These are phyloP conservation scores for Xylaria polymorpha DNA, from an alignment of 2,329 filamentous ascomycete genomes.

Conservation along the genomic window DNA sequence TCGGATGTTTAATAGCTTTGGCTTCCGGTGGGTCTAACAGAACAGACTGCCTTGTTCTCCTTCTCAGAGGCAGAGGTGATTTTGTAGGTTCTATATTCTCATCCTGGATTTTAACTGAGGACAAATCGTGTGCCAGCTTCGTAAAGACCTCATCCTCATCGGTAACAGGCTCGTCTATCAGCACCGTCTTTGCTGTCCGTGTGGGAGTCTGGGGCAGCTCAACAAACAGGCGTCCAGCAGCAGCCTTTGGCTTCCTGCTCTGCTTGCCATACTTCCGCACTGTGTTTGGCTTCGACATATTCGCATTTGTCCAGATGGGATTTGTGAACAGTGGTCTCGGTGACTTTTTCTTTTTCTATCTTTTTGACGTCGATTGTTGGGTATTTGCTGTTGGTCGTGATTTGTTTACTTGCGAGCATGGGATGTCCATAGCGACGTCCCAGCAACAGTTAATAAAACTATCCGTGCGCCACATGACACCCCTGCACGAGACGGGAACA, in stretches of 20 bases:
- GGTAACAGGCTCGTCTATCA: slow-evolving; percentile 35
- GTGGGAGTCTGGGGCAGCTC: slow-evolving; percentile 64
- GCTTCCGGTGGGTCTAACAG: slow-evolving; percentile 33
- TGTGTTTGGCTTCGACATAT: slow-evolving; percentile 59
- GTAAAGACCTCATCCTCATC: slow-evolving; percentile 45
- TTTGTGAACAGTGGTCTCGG: slow-evolving; percentile 11
- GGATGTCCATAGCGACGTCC: neutral
- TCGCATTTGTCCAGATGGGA: slow-evolving; percentile 33
- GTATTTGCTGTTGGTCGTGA: neutral
- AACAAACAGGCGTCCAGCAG: slow-evolving; percentile 62
- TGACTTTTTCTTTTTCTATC: neutral
- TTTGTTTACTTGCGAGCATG: slow-evolving; percentile 43
- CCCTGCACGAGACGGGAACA: neutral
- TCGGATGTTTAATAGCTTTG: slow-evolving; percentile 31
- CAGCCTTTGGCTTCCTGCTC: slow-evolving; percentile 58
- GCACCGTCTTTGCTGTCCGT: slow-evolving; percentile 44
- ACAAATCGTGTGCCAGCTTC: slow-evolving; percentile 51
- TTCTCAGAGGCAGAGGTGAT: slow-evolving; percentile 37
- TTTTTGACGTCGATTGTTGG: slow-evolving; percentile 5
- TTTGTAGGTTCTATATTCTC: slow-evolving; percentile 38
- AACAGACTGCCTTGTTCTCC: slow-evolving; percentile 42
- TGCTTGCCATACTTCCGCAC: slow-evolving; percentile 64
- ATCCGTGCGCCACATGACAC: slow-evolving; percentile 15
- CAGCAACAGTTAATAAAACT: neutral
- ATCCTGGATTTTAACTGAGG: slow-evolving; percentile 45